Percentiles rank a stretch among this genome's conserved stretches.
phyloP scores from a whole-genome alignment of 2,329 filamentous ascomycete species.

The Mariannaea elegans region DNA sequence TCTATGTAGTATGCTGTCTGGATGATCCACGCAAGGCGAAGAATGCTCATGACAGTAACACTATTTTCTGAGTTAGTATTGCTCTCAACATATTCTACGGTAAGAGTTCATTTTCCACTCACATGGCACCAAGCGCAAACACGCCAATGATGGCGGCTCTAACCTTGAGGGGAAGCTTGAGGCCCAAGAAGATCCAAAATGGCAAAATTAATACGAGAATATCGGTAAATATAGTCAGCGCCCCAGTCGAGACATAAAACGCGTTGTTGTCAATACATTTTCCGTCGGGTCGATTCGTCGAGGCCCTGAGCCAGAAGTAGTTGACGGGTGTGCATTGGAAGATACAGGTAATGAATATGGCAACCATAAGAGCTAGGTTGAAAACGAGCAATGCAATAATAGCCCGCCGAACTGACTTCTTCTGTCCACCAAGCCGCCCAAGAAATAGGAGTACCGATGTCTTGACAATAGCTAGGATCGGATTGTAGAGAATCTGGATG shows the following conservation, averaged over 20 bases:
- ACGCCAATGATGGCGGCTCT: conserved; percentile 51
- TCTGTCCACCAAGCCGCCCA: conserved; percentile 51
- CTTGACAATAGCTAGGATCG: conserved; percentile 56
- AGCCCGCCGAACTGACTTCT: conserved; percentile 35
- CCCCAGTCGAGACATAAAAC: conserved; percentile 46
- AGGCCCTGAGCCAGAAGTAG: conserved; percentile 22
- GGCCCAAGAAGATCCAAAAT: conserved; percentile 50
- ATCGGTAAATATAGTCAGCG: conserved; percentile 53
- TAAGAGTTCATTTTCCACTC: conserved; percentile 29
- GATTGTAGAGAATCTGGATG: conserved; percentile 54
- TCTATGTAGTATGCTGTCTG: conserved; percentile 27
- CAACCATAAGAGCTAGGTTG: conserved; percentile 46
- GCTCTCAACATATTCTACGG: neutral
- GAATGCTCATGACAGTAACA: conserved; percentile 44
- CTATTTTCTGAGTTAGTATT: conserved; percentile 28
- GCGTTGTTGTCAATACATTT: conserved; percentile 46
- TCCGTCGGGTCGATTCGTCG: neutral
- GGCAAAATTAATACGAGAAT: conserved; percentile 51
- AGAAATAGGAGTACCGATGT: conserved; percentile 55
- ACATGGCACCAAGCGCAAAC: conserved; percentile 50
- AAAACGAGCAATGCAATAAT: conserved; percentile 45
- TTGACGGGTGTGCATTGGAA: conserved; percentile 50
- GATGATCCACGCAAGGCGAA: conserved; percentile 44
- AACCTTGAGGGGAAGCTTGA: conserved; percentile 48
- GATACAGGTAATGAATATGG: conserved; percentile 48